These are phyloP conservation scores for Phyllosticta citribraziliensis DNA, from an alignment of 2,329 filamentous ascomycete species.

Conservation along the genomic window DNA sequence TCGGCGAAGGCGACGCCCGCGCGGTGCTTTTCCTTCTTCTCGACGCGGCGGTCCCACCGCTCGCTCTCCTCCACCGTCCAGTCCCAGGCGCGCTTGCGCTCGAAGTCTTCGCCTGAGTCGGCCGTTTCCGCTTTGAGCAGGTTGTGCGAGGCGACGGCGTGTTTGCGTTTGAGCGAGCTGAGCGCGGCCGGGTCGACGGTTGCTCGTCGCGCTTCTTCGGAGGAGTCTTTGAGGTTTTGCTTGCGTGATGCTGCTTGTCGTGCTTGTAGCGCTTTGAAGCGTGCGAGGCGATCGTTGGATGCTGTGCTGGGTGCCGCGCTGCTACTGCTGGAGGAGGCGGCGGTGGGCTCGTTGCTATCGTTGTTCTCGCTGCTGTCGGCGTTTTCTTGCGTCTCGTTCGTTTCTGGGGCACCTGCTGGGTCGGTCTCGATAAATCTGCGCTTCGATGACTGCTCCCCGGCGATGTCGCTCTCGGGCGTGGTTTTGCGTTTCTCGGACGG, in stretches of 20 bases:
- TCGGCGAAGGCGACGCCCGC: conserved; percentile 87
- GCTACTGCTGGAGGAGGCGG: conserved; percentile 56
- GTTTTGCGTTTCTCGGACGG: conserved; percentile 25
- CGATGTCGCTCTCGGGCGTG: conserved; percentile 20
- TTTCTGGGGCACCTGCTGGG: not conserved
- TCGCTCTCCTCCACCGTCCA: conserved; percentile 36
- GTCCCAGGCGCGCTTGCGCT: conserved; percentile 43
- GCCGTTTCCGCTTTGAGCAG: conserved; percentile 86
- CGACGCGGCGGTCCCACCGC: conserved; percentile 82
- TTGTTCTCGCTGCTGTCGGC: not conserved
- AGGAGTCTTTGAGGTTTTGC: conserved; percentile 8
- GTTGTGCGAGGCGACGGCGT: not conserved
- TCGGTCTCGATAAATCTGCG: conserved; percentile 20
- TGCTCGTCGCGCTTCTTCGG: conserved; percentile 38
- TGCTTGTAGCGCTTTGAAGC: conserved; percentile 8
- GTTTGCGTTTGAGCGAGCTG: conserved; percentile 57
- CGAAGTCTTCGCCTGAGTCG: conserved; percentile 80
- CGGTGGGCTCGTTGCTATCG: not conserved
- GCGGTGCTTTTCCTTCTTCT: conserved; percentile 70
- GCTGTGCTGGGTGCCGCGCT: not conserved
- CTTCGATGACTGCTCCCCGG: conserved; percentile 23
- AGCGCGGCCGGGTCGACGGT: conserved; percentile 69
- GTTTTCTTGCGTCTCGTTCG: not conserved
- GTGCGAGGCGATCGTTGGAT: not conserved
- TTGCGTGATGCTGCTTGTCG: conserved; percentile 7